Evolutionary conservation across 495 filamentous ascomycete genomes (phyloP).

Genomic region (Letharia lupina): DNA sequence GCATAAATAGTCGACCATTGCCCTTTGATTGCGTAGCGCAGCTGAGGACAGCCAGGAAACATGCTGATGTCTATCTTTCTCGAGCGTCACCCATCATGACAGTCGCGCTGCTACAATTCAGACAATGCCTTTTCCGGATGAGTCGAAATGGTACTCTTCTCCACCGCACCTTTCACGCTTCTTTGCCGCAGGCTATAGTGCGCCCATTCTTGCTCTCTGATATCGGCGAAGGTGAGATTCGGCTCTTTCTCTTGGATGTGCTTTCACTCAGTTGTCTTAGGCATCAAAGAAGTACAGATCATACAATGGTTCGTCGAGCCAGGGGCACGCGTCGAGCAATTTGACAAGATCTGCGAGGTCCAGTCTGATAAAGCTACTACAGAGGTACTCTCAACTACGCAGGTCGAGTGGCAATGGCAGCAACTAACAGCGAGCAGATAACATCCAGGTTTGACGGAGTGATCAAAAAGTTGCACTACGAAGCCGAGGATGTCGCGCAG

Average conservation of each 20-base stretch:
- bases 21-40: neutral
- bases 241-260: neutral
- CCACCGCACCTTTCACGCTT: constrained; percentile 48
- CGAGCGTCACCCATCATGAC: neutral
- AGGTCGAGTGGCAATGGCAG: neutral
- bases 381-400: constrained; percentile 44
- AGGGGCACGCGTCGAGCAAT: constrained; percentile 91
- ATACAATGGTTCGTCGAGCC: constrained; percentile 99
- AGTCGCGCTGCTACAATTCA: neutral
- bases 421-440: constrained; percentile 45
- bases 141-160: neutral
- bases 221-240: constrained; percentile 78
- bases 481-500: constrained; percentile 89
- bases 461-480: constrained; percentile 92
- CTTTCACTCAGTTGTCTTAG: constrained; percentile 35
- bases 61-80: neutral
- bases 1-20: neutral
- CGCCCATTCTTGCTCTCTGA: constrained; percentile 90
- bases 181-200: constrained; percentile 49
- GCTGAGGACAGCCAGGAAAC: neutral
- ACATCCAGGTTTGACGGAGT: constrained; percentile 91
- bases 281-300: constrained; percentile 95
- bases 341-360: constrained; percentile 94
- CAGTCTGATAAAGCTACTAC: constrained; percentile 98
- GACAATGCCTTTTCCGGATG: neutral